Evolutionary conservation across 345 rosid species (phyloP), one percentile per base, ranked within the genome.

Genomic region (Noccaea caerulescens): DNA sequence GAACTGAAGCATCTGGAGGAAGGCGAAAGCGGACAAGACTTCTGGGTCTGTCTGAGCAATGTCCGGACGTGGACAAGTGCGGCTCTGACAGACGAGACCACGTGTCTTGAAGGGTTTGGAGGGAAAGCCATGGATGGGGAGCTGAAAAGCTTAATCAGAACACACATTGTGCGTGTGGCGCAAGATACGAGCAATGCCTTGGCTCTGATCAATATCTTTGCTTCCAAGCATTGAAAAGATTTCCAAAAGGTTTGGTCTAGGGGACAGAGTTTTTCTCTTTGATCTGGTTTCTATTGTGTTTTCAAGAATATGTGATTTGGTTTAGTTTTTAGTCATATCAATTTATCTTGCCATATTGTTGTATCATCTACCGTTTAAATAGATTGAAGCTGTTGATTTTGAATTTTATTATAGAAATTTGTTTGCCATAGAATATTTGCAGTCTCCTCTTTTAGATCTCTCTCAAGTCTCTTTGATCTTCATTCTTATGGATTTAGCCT

Each of bases 1-100:
- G 99, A 94, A 82, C 72, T 94, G 39, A 87, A 88, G 77, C 65
- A 55, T 45, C 41, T 83, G 68, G 85, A 86, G 7, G 63, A 63
- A 18, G 42, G 83, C 30, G 83, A 81, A 67, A 86, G 84, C 36
- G 75, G 80, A 54, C 18, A 76, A 76, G 96, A 88, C 36, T 82
- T 89, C 56, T 41, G 80, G 39, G 87, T 92, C 83, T 94, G 91
- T 67, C 57, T 88, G 51, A 88, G 95, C 76, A 91, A 94, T 65
- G 86, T 88, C 10, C 84, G 88, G 79, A 94, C 99, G 0, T 94
- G 97, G 97, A 86, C 88, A n/a, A 94, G 99, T 58, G 97, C 99
- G 1, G 96, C 97, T 52, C 76, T 94, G 53, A 94, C 99, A 4
- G 99, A 94, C 51, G 99, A 91, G 79, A 84, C 53, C 75, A 89